phyloP scores from a whole-genome alignment of 2,329 filamentous ascomycete genomes.

The Neodidymelliopsis sp. region DNA sequence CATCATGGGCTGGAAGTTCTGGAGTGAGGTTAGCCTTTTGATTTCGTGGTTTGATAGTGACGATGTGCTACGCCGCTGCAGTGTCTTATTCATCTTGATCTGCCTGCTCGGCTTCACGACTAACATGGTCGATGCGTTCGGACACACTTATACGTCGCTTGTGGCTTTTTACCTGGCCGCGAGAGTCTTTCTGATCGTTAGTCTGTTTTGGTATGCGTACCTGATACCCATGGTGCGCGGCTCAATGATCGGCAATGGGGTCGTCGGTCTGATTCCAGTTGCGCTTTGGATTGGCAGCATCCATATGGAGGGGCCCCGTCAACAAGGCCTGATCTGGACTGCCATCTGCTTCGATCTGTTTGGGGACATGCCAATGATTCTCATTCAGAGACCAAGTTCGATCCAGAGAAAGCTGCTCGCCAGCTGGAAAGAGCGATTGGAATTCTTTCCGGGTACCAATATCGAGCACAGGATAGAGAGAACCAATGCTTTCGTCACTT shows the following conservation, averaged over 20 bases:
- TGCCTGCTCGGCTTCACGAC: slow-evolving; percentile 70
- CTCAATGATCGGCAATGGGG: slow-evolving; percentile 61
- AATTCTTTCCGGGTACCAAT: slow-evolving; percentile 68
- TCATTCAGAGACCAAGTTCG: slow-evolving; percentile 38
- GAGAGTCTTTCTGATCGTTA: slow-evolving; percentile 61
- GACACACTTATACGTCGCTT: slow-evolving; percentile 64
- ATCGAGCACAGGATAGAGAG: slow-evolving; percentile 72
- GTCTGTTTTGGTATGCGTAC: slow-evolving; percentile 57
- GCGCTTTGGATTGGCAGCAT: slow-evolving; percentile 68
- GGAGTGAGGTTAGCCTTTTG: slow-evolving; percentile 65
- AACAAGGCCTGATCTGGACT: slow-evolving; percentile 64
- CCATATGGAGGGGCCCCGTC: slow-evolving; percentile 62
- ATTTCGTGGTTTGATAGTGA: slow-evolving; percentile 69
- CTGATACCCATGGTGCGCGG: slow-evolving; percentile 65
- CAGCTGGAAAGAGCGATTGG: slow-evolving; percentile 54
- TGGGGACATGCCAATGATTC: slow-evolving; percentile 55
- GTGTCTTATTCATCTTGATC: slow-evolving; percentile 67
- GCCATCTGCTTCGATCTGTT: slow-evolving; percentile 64
- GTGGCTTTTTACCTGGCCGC: slow-evolving; percentile 67
- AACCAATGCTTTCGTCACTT: slow-evolving; percentile 69
- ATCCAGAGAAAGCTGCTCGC: slow-evolving; percentile 22
- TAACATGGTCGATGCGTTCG: slow-evolving; percentile 65
- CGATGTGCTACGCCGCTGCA: slow-evolving; percentile 65
- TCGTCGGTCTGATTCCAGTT: slow-evolving; percentile 57
- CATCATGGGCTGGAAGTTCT: slow-evolving; percentile 70